A percentile compares a stretch with the other conserved stretches of the same genome.
Conservation (phyloP, 176 grass and related monocot genomes). For the Carex parvula region DNA sequence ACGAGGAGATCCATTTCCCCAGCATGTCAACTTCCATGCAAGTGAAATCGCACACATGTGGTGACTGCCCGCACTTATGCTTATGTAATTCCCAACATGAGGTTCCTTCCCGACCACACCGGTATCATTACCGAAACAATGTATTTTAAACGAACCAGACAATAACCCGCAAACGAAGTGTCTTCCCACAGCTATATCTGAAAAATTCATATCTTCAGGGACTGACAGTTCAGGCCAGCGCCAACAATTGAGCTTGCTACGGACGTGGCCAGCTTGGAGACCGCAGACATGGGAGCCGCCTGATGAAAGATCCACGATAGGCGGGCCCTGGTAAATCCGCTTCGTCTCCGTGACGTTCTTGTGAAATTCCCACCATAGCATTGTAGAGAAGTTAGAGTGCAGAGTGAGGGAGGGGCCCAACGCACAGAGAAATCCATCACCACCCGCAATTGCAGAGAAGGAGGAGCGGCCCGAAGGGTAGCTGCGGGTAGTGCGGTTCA, state of each 20-base stretch:
- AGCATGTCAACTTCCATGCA: slow-evolving; percentile 39
- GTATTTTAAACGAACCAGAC: not conserved
- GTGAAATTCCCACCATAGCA: slow-evolving; percentile 84
- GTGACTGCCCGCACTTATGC: slow-evolving; percentile 29
- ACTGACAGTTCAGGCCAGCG: slow-evolving; percentile 52
- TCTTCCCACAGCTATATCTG: slow-evolving; percentile 53
- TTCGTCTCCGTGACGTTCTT: slow-evolving; percentile 22
- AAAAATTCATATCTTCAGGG: slow-evolving; percentile 14
- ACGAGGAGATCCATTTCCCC: slow-evolving; percentile 38
- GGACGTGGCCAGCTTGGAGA: slow-evolving; percentile 30
- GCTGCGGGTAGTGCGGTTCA: slow-evolving; percentile 27
- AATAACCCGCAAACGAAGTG: slow-evolving; percentile 70
- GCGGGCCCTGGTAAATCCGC: slow-evolving; percentile 57
- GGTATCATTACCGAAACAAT: slow-evolving; percentile 59
- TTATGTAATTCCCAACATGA: slow-evolving; percentile 4
- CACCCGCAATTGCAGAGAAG: slow-evolving; percentile 61
- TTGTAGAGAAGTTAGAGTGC: slow-evolving; percentile 30
- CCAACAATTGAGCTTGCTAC: slow-evolving; percentile 61
- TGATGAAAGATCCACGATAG: slow-evolving; percentile 46
- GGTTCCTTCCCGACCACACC: slow-evolving; percentile 42
- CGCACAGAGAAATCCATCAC: slow-evolving; percentile 71
- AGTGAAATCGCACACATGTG: slow-evolving; percentile 64
- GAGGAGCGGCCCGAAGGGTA: slow-evolving; percentile 45
- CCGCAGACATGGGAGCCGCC: slow-evolving; percentile 66
- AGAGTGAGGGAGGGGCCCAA: slow-evolving; percentile 23